phyloP scores from a whole-genome alignment of 371 early-diverging fungal genomes.

The Apophysomyces variabilis region DNA sequence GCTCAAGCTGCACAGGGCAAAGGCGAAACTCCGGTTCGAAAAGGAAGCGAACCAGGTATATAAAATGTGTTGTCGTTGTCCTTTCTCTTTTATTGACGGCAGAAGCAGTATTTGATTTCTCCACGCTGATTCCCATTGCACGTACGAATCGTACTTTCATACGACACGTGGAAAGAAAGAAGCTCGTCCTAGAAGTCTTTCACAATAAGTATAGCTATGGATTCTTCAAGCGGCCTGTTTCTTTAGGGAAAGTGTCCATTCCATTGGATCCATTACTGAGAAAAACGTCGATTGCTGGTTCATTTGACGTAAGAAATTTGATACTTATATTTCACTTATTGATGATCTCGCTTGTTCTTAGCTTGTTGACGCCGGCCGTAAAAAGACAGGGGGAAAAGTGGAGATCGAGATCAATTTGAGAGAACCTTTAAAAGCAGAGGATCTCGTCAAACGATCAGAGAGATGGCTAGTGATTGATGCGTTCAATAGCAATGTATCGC shows the following conservation, averaged over 20 bases:
- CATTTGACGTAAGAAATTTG: conserved; percentile 61
- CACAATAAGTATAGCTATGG: conserved; percentile 67
- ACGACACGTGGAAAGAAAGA: conserved; percentile 70
- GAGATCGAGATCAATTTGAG: conserved; percentile 71
- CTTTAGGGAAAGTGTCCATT: conserved; percentile 66
- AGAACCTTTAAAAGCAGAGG: conserved; percentile 66
- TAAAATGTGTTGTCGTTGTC: background rate
- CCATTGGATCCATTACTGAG: conserved; percentile 62
- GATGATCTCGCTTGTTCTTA: conserved; percentile 22
- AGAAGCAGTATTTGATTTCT: conserved; percentile 58
- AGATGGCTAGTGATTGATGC: conserved; percentile 75
- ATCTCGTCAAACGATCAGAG: conserved; percentile 64
- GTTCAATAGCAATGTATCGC: conserved; percentile 38
- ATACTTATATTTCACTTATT: background rate
- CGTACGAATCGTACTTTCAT: conserved; percentile 65
- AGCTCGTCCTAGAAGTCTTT: conserved; percentile 71
- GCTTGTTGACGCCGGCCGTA: conserved; percentile 71
- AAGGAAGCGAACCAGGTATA: conserved; percentile 55
- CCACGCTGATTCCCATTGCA: conserved; percentile 62
- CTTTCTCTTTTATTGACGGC: too few species aligned
- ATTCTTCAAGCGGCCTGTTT: conserved; percentile 58
- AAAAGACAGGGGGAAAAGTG: conserved; percentile 70
- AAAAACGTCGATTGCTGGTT: conserved; percentile 70
- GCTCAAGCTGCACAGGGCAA: conserved; percentile 60
- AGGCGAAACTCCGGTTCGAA: conserved; percentile 66